Percentiles rank a stretch among this genome's conserved stretches.
Evolutionary conservation across 169 alveolate species (phyloP).

Genomic region (Perkinsus marinus): DNA sequence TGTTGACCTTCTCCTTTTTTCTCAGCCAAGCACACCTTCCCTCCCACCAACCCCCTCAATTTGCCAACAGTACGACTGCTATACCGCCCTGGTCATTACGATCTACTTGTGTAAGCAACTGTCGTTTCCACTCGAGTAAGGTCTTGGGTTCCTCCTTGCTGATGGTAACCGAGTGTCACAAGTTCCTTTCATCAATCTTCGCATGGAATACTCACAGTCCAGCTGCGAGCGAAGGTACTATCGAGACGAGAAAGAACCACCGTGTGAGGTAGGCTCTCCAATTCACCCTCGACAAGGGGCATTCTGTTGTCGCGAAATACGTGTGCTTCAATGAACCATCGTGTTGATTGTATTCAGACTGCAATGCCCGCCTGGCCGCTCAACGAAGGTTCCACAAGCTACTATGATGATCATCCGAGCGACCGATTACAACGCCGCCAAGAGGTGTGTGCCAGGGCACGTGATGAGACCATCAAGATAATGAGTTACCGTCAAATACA

Average conservation of each 20-base stretch:
- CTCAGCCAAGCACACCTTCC: constrained; percentile 18
- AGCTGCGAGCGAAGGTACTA: background rate
- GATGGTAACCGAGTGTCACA: background rate
- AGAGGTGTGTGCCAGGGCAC: background rate
- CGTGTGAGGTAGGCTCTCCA: no score
- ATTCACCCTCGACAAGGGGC: no score
- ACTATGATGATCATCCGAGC: background rate
- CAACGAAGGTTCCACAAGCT: background rate
- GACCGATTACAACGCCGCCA: background rate
- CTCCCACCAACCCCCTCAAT: background rate
- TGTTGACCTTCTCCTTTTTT: background rate
- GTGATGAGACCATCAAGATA: background rate
- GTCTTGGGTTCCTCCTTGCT: background rate
- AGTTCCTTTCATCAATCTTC: background rate
- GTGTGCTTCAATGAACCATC: no score
- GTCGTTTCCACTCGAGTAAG: background rate
- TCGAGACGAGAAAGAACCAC: background rate
- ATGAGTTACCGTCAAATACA: background rate
- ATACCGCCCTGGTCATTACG: constrained; percentile 27
- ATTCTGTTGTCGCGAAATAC: no score
- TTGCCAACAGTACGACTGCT: constrained; percentile 5
- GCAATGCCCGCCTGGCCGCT: background rate
- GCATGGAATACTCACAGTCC: background rate
- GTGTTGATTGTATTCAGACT: no score
- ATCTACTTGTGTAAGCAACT: background rate